Base-by-base conservation (phyloP, 495 filamentous ascomycete genomes). In the Massariosphaeria phaeospora region DNA sequence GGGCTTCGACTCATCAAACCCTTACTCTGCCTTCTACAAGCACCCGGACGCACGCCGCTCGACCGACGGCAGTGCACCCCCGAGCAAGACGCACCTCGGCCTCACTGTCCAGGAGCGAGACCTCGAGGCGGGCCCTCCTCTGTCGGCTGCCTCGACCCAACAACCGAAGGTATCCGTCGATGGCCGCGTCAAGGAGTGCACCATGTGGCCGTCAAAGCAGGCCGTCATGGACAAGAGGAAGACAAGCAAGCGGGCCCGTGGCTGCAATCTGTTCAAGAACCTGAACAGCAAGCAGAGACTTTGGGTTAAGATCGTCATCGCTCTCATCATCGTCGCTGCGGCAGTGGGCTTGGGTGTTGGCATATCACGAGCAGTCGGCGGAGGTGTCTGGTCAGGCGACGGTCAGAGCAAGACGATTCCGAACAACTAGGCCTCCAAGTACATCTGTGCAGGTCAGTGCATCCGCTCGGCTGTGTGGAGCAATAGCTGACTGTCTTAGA, bases 261-360 rank as follows among this genome's bases (percentile, higher is more conserved):
- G 64, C 24, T 66, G 63, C 36, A 66, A 62, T 36, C 70, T 79
- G 6, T 76, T 80, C 69, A 63, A 60, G 9, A 67, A 63, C 2
- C 58, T 84, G 62, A 75, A 60, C 30, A 74, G 67, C 61, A 73
- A 67, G 60, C 78, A 83, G 61, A 71, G 70, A 24, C 65, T 83
- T 47, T 64, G 64, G 13, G 59, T 77, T 21, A 79, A 84, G 63
- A 69, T 77, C 5, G 57, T 75, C 18, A 72, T 84, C 34, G 80
- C 78, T 0, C 53, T 84, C 15, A 47, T 83, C 18, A 70, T 80
- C 3, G 66, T 84, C n/a, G 83, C 75, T 2, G 70, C 71, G 20
- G 81, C 81, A 61, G 76, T 83, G 12, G 81, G 76, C 1, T 72
- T 86, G 38, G 81, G 80, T 20, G 59, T 86, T 52, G 83, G 83